These are phyloP conservation scores for Colletotrichum sp. DNA, from an alignment of 2,329 filamentous ascomycete species.

Conservation along the genomic window DNA sequence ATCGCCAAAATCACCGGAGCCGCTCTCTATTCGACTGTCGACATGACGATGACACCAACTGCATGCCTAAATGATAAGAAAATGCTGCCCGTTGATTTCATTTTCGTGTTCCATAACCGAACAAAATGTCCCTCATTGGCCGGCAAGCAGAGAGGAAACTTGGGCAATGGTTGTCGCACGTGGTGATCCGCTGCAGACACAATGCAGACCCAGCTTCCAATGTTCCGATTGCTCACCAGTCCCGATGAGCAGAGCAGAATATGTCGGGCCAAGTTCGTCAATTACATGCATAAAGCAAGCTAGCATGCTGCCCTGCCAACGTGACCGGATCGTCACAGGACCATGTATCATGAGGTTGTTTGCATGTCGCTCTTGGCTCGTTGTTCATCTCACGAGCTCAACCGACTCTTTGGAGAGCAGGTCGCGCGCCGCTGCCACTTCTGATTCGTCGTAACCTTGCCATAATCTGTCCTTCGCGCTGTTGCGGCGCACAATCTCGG, in stretches of 20 bases:
- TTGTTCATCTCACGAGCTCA: conserved; percentile 44
- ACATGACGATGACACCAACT: neutral
- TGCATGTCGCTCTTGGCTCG: neutral
- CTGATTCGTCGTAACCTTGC: conserved; percentile 74
- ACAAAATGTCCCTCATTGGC: neutral
- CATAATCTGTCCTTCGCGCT: conserved; percentile 67
- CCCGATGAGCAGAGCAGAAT: neutral
- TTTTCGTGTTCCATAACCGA: neutral
- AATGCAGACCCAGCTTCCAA: neutral
- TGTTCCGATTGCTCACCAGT: neutral
- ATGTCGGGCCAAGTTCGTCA: neutral
- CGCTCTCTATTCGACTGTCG: neutral
- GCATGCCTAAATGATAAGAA: neutral
- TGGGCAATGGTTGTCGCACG: neutral
- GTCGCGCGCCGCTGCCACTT: conserved; percentile 74
- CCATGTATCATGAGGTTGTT: neutral
- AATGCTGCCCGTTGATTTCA: neutral
- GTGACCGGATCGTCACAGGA: neutral
- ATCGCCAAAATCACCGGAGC: neutral
- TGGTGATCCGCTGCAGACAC: neutral
- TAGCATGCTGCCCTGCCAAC: neutral
- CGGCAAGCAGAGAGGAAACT: neutral
- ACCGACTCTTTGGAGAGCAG: conserved; percentile 62
- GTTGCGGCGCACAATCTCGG: conserved; percentile 74
- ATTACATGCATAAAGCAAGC: neutral